Base-by-base conservation (phyloP, 345 rosid genomes). In the Brassica juncea region DNA sequence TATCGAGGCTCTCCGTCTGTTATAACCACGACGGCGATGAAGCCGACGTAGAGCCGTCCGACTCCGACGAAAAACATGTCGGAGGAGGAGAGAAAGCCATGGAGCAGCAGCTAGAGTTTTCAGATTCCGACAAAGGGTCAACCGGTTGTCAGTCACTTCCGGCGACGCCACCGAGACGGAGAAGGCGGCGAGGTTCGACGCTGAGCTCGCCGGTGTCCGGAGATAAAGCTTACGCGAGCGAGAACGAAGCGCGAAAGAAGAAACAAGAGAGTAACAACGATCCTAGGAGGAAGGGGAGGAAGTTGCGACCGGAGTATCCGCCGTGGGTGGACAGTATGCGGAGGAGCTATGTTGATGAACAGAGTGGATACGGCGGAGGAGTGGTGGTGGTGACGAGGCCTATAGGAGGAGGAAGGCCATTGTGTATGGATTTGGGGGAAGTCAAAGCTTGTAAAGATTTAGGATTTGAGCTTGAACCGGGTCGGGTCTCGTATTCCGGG, bases 381-480 rank as follows among this genome's bases (percentile, higher is more conserved):
- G 23, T 93, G 84, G 75, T 91, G 86, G 90, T 95, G 82, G 89
- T 95, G 59, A 90, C 94, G 19, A 88, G 88, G 87, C 91, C 97
- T 0, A 88, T 85, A 70, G 97, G 98, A 70, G 99, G 98, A 76
- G 77, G 76, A 44, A 86, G 90, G 75, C 77, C 93, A 1, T 57
- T 95, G 85, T 93, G 99, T 78, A 93, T 95, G 98, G 99, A 88
- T 74, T 64, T 93, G 85, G 98, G 81, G 39, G 95, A 92, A 81
- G 91, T 92, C 39, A 90, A 91, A 74, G 97, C 98, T n/a, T 93
- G 99, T 77, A 84, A 89, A 30, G 98, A 95, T 72, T 87, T 95
- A 42, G 98, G 98, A 31, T 90, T 95, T 74, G 98, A 90, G 72
- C 73, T 95, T 83, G 99, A 95, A 77, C 80, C 72, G 80, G 82